Evolutionary conservation across 2,329 filamentous ascomycete genomes (phyloP), one percentile per base, ranked within the genome.

Genomic region (Saccharata proteae): DNA sequence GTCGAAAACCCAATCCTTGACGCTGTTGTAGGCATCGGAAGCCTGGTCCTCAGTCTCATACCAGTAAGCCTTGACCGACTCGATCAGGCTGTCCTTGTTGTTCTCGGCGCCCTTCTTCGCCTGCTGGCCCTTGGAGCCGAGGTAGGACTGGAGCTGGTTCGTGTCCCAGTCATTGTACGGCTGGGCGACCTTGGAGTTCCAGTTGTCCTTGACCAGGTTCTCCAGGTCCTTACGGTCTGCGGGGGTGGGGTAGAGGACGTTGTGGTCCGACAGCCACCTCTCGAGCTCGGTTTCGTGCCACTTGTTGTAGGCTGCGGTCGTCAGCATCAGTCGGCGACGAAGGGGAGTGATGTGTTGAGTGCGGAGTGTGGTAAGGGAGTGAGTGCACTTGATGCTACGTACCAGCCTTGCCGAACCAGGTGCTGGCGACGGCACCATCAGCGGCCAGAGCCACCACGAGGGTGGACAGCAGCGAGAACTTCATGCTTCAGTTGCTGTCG

Each of bases 231-330:
- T 93, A 50, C 90, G 84, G 59, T 94, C 85, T 29, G 88, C 76
- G 8, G 86, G 75, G 8, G 74, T 77, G n/a, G 90, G 85, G 55
- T 94, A 85, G 7, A 88, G 84, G 36, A 98, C 69, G 54, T 86
- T 74, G 61, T 96, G 72, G 54, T 98, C 90, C 17, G 81, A 81
- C 29, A 98, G 75, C 90, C 90, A 98, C 49, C 86, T 75, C 64
- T 98, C 88, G 17, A 98, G 74, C 68, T 98, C 90, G 14, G 83
- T 93, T 66, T 96, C 79, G 49, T 96, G 88, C 90, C 90, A 98
- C 57, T 90, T 94, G 64, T 96, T 94, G 69, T 96, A 96, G 11
- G 79, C 88, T 93, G 50, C 29, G 6, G 20, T 20, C 10, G 22
- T 11, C 13, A 16, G 7, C 16, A 28, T 15, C 26, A 35, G 21